Base-by-base conservation (phyloP, 306 rosid species). In the Citrullus mucosospermus region DNA sequence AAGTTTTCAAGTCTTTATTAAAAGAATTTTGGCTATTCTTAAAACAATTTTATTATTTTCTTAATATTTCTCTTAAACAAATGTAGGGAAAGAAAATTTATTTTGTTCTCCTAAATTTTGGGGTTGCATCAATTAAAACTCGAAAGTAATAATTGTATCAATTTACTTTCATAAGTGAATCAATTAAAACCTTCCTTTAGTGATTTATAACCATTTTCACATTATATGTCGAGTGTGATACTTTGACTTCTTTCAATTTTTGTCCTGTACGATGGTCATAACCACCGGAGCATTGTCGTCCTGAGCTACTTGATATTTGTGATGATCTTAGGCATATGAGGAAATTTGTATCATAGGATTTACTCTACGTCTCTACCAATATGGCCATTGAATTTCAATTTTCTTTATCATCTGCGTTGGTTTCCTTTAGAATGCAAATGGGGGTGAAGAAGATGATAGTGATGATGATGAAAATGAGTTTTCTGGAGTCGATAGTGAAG, bases 381-480 rank as follows among this genome's bases (percentile, higher is more conserved):
- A 69, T 69, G 75, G 38, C 56, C 75, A 44, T 20, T 22, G 15
- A 67, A 17, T 39, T 67, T 39, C n/a, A 67, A 67, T 30, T 67
- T 41, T 69, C 48, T 39, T 67, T 66, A 43, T 41, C 36, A n/a
- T 43, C 75, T 25, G 6, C 50, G 22, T 20, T 71, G 12, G 59
- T 71, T 46, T 46, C 14, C 76, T 71, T 46, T 48, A 71, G 76
- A 71, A 71, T 71, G 58, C 13, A 14, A 50, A 71, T 48, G 76
- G 59, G 34, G 63, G 66, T 34, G 78, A 75, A 75, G 66, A 75
- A 30, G 70, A 59, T 22, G 55, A 58, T 20, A 56, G 20, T 3
- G 70, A 57, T 36, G 77, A 68, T 68, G 78, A 74, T 55, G 66
- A 75, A 75, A 57, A 75, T 36, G 66, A 75, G 17, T 30, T 20